phyloP scores from a whole-genome alignment of 1,284 basidiomycete species.

The Testicularia cyperi region DNA sequence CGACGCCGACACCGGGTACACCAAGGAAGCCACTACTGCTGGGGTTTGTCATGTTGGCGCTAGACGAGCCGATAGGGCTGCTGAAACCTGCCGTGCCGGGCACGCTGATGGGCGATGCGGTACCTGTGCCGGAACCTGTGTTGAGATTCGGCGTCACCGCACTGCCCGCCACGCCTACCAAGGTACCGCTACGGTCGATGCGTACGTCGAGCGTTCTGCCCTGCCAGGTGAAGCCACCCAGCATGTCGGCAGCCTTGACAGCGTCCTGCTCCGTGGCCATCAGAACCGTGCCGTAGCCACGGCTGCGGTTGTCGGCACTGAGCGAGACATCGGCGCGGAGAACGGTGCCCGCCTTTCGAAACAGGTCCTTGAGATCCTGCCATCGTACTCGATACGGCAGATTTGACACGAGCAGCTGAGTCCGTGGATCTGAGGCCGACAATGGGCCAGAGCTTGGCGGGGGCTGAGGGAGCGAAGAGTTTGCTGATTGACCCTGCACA shows the following conservation, averaged over 20 bases:
- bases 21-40: neutral
- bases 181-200: slow-evolving; percentile 47
- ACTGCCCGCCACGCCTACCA: slow-evolving; percentile 33
- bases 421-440: slow-evolving; percentile 71
- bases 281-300: slow-evolving; percentile 55
- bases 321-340: slow-evolving; percentile 61
- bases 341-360: slow-evolving; percentile 61
- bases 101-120: neutral
- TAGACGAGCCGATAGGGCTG: neutral
- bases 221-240: slow-evolving; percentile 61
- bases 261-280: slow-evolving; percentile 60
- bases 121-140: neutral
- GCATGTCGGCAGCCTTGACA: slow-evolving; percentile 59
- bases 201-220: slow-evolving; percentile 54
- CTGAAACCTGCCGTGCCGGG: too few species aligned
- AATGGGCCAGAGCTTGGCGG: slow-evolving; percentile 38
- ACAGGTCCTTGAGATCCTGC: slow-evolving; percentile 61
- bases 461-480: too few species aligned
- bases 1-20: too few species aligned
- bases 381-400: slow-evolving; percentile 61
- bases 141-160: slow-evolving; percentile 18
- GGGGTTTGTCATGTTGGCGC: neutral
- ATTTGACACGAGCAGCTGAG: slow-evolving; percentile 65
- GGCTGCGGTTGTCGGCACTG: slow-evolving; percentile 54
- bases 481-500: too few species aligned